phyloP scores from a whole-genome alignment of 768 basidiomycete genomes.

The Trametes coccinea region DNA sequence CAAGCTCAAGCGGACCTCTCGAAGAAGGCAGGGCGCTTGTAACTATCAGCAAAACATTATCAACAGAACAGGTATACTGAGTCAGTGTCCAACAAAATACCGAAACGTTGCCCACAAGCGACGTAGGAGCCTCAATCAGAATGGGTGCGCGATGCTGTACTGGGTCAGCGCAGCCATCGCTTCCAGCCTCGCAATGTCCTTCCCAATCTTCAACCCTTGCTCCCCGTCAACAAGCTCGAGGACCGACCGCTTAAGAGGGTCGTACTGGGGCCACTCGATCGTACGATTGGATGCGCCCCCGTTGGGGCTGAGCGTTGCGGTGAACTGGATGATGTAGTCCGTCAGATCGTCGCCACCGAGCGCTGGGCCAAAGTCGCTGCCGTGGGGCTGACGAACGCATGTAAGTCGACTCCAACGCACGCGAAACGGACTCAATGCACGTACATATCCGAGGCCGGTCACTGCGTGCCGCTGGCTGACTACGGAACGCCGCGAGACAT shows the following conservation, averaged over 20 bases:
- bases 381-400: conserved; percentile 15
- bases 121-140: background rate
- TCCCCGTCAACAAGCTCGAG: conserved; percentile 43
- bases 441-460: conserved; percentile 2
- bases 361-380: conserved; percentile 23
- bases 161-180: conserved; percentile 30
- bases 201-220: conserved; percentile 36
- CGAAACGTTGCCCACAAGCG: too few relatives aligned
- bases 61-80: too few relatives aligned
- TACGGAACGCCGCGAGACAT: background rate
- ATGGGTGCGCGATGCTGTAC: background rate
- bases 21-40: too few relatives aligned
- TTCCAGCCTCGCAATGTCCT: conserved; percentile 44
- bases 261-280: conserved; percentile 48
- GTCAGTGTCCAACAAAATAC: too few relatives aligned
- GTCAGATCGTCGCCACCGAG: conserved; percentile 37
- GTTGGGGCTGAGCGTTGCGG: conserved; percentile 44
- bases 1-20: too few relatives aligned
- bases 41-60: too few relatives aligned
- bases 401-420: too few relatives aligned
- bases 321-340: conserved; percentile 48
- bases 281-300: conserved; percentile 25
- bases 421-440: background rate
- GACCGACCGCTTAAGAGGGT: conserved; percentile 34
- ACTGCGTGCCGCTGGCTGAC: background rate